These are phyloP conservation scores for Bipolaris oryzae DNA, from an alignment of 2,329 filamentous ascomycete species.

Conservation along the genomic window DNA sequence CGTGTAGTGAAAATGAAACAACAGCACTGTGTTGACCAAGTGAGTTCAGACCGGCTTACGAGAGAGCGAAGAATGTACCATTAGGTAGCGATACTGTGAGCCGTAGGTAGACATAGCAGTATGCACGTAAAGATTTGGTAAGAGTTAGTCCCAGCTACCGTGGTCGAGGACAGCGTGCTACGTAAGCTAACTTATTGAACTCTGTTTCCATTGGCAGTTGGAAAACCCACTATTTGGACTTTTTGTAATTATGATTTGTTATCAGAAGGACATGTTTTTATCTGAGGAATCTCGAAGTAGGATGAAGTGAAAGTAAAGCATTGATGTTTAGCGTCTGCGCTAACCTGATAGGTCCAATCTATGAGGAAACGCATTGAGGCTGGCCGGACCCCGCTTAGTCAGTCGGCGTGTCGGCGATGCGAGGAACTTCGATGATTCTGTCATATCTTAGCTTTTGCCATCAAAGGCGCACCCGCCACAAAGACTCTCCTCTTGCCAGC, in stretches of 20 bases:
- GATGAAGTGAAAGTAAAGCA: too few species aligned
- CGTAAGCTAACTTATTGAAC: not conserved
- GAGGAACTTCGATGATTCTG: constrained; percentile 22
- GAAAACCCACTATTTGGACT: too few species aligned
- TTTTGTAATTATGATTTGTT: too few species aligned
- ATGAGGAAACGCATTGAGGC: not conserved
- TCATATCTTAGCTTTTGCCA: constrained; percentile 25
- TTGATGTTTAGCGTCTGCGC: too few species aligned
- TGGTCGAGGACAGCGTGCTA: not conserved
- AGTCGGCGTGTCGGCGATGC: constrained; percentile 15
- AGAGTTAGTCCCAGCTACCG: not conserved
- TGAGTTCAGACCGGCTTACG: not conserved
- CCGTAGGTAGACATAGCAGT: not conserved
- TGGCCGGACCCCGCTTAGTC: constrained; percentile 16
- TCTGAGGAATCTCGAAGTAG: too few species aligned
- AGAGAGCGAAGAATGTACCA: not conserved
- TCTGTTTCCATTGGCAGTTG: not conserved
- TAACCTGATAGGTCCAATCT: too few species aligned
- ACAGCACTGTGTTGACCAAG: not conserved
- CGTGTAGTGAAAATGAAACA: not conserved
- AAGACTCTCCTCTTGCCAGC: constrained; percentile 13
- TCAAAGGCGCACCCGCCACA: constrained; percentile 23
- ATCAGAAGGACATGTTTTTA: too few species aligned
- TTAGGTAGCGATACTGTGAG: not conserved
- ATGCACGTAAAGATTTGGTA: not conserved